phyloP scores from a whole-genome alignment of 371 early-diverging fungal genomes.

The Apophysomyces sp. region DNA sequence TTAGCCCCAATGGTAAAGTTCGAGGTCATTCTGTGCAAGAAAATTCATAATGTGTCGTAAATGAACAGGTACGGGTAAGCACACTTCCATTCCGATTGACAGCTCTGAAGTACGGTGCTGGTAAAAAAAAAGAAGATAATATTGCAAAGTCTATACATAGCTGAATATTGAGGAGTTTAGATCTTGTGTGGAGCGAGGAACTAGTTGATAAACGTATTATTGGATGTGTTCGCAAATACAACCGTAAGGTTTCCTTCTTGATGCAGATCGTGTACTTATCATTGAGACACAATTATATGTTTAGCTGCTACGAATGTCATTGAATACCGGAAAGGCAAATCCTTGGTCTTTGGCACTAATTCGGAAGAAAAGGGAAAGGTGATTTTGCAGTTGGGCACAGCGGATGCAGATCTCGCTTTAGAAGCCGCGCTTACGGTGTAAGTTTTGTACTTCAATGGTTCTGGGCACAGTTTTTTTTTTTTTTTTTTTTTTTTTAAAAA shows the following conservation, averaged over 20 bases:
- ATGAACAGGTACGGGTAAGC: conserved; percentile 74
- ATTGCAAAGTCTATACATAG: not conserved
- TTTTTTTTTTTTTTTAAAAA: too few relatives aligned
- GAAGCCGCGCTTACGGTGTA: conserved; percentile 85
- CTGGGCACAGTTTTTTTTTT: too few relatives aligned
- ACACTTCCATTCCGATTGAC: conserved; percentile 86
- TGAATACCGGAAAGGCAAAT: conserved; percentile 61
- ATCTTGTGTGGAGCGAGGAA: conserved; percentile 92
- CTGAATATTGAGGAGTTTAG: conserved; percentile 32
- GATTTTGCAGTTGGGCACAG: conserved; percentile 81
- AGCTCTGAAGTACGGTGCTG: conserved; percentile 87
- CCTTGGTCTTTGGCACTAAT: conserved; percentile 63
- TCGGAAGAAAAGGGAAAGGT: conserved; percentile 63
- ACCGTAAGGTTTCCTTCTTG: conserved; percentile 46
- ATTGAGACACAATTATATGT: not conserved
- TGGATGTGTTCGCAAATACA: conserved; percentile 72
- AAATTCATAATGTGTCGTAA: not conserved
- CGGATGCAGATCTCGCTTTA: conserved; percentile 84
- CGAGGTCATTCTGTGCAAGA: not conserved
- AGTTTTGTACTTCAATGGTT: conserved; percentile 6
- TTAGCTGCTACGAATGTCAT: conserved; percentile 67
- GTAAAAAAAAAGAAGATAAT: conserved; percentile 32
- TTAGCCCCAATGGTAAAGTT: conserved; percentile 87
- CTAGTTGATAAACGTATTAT: conserved; percentile 87
- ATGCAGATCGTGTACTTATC: not conserved